A percentile compares a stretch with the other conserved stretches of the same genome.
Conservation (phyloP, 2,329 filamentous ascomycete genomes). For the Sclerotinia minor region DNA sequence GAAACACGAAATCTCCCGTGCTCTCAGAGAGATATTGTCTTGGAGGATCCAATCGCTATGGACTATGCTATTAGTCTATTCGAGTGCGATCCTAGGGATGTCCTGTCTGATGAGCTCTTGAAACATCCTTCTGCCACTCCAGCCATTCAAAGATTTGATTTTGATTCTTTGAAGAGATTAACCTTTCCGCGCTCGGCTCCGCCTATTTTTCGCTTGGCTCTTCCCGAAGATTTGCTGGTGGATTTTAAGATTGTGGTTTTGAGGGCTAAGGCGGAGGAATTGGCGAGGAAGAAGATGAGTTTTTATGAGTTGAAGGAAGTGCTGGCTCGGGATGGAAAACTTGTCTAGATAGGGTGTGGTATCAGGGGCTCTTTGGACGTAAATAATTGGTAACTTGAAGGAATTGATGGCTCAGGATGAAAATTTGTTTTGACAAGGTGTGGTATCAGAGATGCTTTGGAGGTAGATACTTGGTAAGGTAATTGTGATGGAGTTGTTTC, state of each 20-base stretch:
- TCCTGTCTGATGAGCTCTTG: background rate
- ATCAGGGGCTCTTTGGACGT: no score
- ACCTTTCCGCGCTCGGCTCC: no score
- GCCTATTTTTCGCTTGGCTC: background rate
- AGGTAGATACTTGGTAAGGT: no score
- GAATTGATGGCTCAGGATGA: background rate
- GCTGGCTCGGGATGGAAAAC: no score
- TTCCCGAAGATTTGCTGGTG: background rate
- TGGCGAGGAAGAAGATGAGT: constrained; percentile 4
- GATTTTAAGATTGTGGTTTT: background rate
- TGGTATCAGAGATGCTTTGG: background rate
- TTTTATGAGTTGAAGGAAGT: constrained; percentile 11
- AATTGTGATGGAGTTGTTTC: no score
- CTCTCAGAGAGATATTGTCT: background rate
- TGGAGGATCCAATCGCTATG: background rate
- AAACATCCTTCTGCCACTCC: background rate
- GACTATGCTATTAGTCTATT: background rate
- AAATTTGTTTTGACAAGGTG: background rate
- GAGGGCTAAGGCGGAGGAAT: background rate
- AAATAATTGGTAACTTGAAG: no score
- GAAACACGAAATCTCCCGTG: background rate
- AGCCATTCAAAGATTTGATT: background rate
- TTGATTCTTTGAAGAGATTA: background rate
- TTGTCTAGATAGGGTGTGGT: background rate
- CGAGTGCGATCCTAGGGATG: background rate